phyloP scores from a whole-genome alignment of 2,329 filamentous ascomycete species.

The Hirsutella thompsonii region DNA sequence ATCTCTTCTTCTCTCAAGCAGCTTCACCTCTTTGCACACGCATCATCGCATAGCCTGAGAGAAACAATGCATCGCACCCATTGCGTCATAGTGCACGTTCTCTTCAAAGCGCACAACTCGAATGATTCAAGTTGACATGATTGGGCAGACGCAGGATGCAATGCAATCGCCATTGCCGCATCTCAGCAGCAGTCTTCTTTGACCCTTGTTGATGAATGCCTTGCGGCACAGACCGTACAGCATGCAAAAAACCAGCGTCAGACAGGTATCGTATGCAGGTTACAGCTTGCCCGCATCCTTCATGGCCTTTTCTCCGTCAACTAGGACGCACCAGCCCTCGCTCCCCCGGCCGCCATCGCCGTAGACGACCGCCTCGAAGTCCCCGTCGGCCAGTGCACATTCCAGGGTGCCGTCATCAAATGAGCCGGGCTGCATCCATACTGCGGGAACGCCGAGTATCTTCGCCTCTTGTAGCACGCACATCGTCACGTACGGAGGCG shows the following conservation, averaged over 20 bases:
- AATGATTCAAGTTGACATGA: background rate
- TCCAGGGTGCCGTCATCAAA: constrained; percentile 65
- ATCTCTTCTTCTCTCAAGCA: too few species aligned
- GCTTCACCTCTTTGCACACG: too few species aligned
- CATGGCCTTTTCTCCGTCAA: constrained; percentile 62
- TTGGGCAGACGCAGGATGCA: background rate
- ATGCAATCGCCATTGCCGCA: background rate
- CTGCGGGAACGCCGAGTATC: constrained; percentile 54
- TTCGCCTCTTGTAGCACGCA: constrained; percentile 67
- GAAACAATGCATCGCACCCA: too few species aligned
- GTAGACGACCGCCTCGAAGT: constrained; percentile 58
- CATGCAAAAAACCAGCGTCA: too few species aligned
- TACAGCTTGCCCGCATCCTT: constrained; percentile 40
- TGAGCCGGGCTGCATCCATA: constrained; percentile 86
- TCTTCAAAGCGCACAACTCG: too few species aligned
- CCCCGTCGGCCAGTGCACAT: constrained; percentile 46
- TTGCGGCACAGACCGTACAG: too few species aligned
- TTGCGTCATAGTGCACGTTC: too few species aligned
- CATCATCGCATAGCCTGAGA: too few species aligned
- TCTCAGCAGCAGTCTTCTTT: background rate
- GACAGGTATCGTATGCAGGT: too few species aligned
- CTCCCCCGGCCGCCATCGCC: constrained; percentile 49
- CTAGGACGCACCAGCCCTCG: constrained; percentile 80
- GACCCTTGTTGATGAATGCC: too few species aligned
- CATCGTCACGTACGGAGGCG: constrained; percentile 66